These are phyloP conservation scores for Protomyces pachydermus DNA, from an alignment of 1,139 yeast genomes.

Conservation along the genomic window DNA sequence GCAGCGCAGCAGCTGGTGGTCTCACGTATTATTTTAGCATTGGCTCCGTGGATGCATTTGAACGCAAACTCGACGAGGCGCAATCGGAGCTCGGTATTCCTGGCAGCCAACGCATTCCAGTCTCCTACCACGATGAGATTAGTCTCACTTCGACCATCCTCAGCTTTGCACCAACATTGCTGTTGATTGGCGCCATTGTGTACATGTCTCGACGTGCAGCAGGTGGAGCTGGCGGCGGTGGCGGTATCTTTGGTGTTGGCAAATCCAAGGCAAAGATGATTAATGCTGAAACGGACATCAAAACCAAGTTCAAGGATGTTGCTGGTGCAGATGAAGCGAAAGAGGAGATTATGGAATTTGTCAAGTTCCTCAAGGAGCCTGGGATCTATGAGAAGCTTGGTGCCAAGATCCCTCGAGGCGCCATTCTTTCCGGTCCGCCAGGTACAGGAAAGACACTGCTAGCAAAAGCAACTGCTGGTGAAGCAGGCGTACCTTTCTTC, in stretches of 20 bases:
- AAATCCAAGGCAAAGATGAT: constrained; percentile 64
- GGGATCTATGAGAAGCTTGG: constrained; percentile 83
- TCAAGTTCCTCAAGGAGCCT: constrained; percentile 83
- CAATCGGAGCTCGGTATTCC: constrained; percentile 67
- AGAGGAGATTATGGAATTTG: constrained; percentile 96
- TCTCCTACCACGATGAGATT: constrained; percentile 68
- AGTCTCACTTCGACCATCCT: constrained; percentile 57
- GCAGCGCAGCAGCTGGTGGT: constrained; percentile 30
- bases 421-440: constrained; percentile 96
- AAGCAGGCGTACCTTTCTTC: constrained; percentile 92
- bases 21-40: constrained; percentile 59
- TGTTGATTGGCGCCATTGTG: constrained; percentile 79
- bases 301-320: constrained; percentile 83
- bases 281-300: constrained; percentile 86
- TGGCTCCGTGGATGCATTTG: constrained; percentile 91
- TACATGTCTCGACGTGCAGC: constrained; percentile 59
- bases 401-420: constrained; percentile 97
- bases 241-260: constrained; percentile 50
- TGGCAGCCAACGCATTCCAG: constrained; percentile 67
- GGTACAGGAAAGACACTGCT: constrained; percentile 97
- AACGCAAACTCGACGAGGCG: constrained; percentile 68
- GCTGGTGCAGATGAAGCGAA: constrained; percentile 99
- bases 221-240: constrained; percentile 51
- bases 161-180: constrained; percentile 76
- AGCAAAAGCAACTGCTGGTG: constrained; percentile 99